Evolutionary conservation across 345 rosid species (phyloP).

Genomic region (Punica granatum): DNA sequence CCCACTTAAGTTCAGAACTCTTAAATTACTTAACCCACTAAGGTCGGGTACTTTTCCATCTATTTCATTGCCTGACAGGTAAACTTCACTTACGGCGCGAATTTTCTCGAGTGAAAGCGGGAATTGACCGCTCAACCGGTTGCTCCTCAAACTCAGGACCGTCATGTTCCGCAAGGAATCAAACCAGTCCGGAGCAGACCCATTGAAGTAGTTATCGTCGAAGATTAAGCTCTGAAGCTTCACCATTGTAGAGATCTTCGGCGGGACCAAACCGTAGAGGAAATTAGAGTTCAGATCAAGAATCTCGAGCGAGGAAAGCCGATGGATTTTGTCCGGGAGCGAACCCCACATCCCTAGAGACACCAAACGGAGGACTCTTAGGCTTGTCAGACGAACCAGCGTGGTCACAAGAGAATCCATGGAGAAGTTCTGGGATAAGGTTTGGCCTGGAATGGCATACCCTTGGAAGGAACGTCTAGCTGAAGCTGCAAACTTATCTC

Average conservation of each 20-base stretch:
- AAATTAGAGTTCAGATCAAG: conserved; percentile 63
- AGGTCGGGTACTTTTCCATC: conserved; percentile 40
- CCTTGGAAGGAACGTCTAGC: conserved; percentile 33
- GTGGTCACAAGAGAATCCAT: conserved; percentile 64
- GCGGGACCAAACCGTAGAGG: conserved; percentile 60
- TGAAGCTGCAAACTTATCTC: conserved; percentile 33
- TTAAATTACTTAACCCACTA: conserved; percentile 18
- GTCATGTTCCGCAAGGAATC: conserved; percentile 38
- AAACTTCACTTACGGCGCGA: conserved; percentile 22
- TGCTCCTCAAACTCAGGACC: conserved; percentile 42
- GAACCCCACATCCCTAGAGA: conserved; percentile 78
- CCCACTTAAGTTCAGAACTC: conserved; percentile 33
- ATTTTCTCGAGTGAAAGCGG: conserved; percentile 25
- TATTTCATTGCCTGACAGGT: conserved; percentile 28
- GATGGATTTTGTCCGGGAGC: conserved; percentile 61
- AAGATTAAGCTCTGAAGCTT: conserved; percentile 45
- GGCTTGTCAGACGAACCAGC: conserved; percentile 43
- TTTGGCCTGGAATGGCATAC: conserved; percentile 30
- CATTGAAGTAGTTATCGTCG: conserved; percentile 57
- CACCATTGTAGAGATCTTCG: conserved; percentile 53
- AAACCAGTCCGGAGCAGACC: conserved; percentile 49
- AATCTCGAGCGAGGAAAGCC: conserved; percentile 51
- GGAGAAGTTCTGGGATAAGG: conserved; percentile 53
- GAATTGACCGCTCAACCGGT: conserved; percentile 35
- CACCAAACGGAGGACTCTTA: conserved; percentile 50